phyloP scores from a whole-genome alignment of 192 early-diverging fungal species.

The Coemansia biformis region DNA sequence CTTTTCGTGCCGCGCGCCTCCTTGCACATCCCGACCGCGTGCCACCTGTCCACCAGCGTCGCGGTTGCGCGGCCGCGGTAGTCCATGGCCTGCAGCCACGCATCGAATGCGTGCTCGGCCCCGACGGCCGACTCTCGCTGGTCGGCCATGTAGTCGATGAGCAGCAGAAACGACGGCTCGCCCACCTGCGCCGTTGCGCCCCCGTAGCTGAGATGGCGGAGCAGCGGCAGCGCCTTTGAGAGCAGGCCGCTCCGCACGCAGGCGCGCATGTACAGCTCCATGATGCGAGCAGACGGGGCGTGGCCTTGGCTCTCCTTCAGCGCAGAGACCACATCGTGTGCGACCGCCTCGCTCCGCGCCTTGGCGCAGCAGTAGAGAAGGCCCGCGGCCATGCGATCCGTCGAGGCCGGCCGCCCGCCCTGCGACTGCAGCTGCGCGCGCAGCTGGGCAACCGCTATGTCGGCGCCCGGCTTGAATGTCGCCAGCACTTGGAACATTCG shows the following conservation, averaged over 20 bases:
- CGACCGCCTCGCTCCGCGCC: conserved; percentile 14
- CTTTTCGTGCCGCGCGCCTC: not conserved
- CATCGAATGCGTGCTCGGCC: conserved; percentile 36
- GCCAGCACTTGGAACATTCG: conserved; percentile 15
- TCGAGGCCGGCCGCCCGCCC: not conserved
- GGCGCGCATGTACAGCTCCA: conserved; percentile 42
- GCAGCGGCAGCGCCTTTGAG: conserved; percentile 9
- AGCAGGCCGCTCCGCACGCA: conserved; percentile 9
- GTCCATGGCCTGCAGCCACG: conserved; percentile 21
- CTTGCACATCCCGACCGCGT: not conserved
- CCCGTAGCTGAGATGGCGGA: conserved; percentile 26
- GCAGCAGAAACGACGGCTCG: conserved; percentile 18
- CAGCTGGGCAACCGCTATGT: conserved; percentile 6
- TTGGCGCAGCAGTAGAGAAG: conserved; percentile 35
- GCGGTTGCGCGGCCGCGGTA: conserved; percentile 10
- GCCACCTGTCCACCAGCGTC: conserved; percentile 14
- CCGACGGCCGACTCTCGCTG: conserved; percentile 14
- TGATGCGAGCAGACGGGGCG: conserved; percentile 5
- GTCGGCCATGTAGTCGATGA: conserved; percentile 20
- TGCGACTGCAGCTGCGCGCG: conserved; percentile 11
- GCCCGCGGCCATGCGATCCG: conserved; percentile 11
- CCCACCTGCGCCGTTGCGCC: not conserved
- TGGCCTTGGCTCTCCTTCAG: not conserved
- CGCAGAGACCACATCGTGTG: conserved; percentile 2
- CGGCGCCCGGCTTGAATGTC: conserved; percentile 9